A percentile compares a stretch with the other conserved stretches of the same genome.
phyloP scores from a whole-genome alignment of 192 early-diverging fungal species.

The Chytriomyces hyalinus region DNA sequence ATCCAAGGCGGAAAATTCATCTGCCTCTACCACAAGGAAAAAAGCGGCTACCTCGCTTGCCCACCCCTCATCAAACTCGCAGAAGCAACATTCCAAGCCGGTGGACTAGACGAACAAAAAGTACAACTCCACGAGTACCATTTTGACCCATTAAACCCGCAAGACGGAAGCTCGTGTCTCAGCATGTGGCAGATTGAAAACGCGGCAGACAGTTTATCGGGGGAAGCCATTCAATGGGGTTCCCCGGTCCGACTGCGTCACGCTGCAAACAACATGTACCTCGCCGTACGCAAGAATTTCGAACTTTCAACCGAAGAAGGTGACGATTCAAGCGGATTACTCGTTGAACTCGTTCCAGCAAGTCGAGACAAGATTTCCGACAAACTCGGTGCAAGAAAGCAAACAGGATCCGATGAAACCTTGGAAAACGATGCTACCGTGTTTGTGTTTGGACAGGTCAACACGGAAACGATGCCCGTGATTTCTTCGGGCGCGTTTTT shows the following conservation, averaged over 20 bases:
- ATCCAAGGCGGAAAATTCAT: slow-evolving; percentile 39
- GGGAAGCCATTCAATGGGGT: slow-evolving; percentile 40
- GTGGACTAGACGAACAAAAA: slow-evolving; percentile 27
- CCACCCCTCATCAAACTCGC: slow-evolving; percentile 22
- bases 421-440: slow-evolving; percentile 39
- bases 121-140: slow-evolving; percentile 35
- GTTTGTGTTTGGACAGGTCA: slow-evolving; percentile 40
- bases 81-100: slow-evolving; percentile 15
- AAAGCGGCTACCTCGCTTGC: slow-evolving; percentile 33
- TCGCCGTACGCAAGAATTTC: slow-evolving; percentile 23
- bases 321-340: not conserved
- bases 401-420: not conserved
- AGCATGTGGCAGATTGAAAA: slow-evolving; percentile 46
- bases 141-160: slow-evolving; percentile 45
- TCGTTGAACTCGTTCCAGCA: slow-evolving; percentile 7
- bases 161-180: slow-evolving; percentile 39
- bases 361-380: no score
- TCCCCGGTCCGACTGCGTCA: slow-evolving; percentile 33
- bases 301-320: not conserved
- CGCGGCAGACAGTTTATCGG: slow-evolving; percentile 14
- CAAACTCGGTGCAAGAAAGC: no score
- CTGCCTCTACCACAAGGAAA: slow-evolving; percentile 45
- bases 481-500: slow-evolving; percentile 28
- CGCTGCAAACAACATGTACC: slow-evolving; percentile 37
- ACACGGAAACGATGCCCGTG: slow-evolving; percentile 6